Evolutionary conservation across 768 basidiomycete genomes (phyloP), one percentile per base, ranked within the genome.

Genomic region (Omphalotus guepiniiformis): DNA sequence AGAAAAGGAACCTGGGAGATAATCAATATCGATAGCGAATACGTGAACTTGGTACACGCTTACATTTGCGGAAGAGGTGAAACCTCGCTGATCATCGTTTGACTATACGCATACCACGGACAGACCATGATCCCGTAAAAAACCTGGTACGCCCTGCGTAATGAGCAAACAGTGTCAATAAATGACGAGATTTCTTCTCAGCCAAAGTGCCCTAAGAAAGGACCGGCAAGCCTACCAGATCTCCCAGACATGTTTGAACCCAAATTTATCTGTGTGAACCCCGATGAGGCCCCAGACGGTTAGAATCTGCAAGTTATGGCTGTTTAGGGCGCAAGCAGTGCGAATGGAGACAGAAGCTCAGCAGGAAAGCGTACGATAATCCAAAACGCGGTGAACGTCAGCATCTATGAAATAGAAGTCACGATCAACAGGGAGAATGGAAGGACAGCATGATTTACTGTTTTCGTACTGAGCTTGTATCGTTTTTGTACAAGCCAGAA

Each of bases 191-290:
- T 1, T 38, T 18, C 30, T 26, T 23, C 7, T 21, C 13, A 6
- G 7, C 36, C 18, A 47, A 22, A 25, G 7, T 37, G 19, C 29
- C 16, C 26, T 3, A 40, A 30, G 8, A 39, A 28, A 29, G 6
- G 18, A 18, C 4, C 47, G 64, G 47, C n/a, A n/a, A n/a, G n/a
- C n/a, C n/a, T 53, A 81, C 82, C 85, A 86, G 25, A 86, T 79
- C 61, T 89, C 88, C 86, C 87, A 89, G 50, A 82, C 77, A 57
- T 89, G 83, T 63, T 91, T 86, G 68, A 88, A 89, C 11, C 86
- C 87, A 56, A 91, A 83, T 37, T 76, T 80, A 55, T 78, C 62
- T 13, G 85, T 85, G 54, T 82, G 82, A 1, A 88, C 75, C n/a
- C 87, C 86, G 53, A 84, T 78, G 21, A 89, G 76, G 30, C 86